phyloP scores from a whole-genome alignment of 352 stramenopile species.

The Heterotrichella gracilis region DNA sequence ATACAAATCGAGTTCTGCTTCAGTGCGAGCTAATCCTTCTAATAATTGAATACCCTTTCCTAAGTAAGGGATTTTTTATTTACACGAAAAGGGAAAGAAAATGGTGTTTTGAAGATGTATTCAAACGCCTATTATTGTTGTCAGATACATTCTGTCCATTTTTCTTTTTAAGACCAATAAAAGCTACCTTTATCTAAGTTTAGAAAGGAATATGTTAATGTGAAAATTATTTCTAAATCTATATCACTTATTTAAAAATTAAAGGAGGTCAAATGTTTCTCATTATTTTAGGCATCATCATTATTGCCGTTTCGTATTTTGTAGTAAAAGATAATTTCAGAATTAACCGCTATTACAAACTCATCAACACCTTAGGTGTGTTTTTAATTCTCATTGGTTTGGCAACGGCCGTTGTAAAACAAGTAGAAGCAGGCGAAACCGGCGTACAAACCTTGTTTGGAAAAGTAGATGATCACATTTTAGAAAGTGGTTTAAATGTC shows the following conservation, averaged over 20 bases:
- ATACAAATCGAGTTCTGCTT: too few species aligned
- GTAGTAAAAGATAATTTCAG: not conserved
- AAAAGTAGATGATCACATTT: slow-evolving; percentile 9
- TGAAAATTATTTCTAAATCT: too few species aligned
- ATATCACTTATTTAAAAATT: not conserved
- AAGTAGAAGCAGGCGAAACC: not conserved
- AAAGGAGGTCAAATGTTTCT: not conserved
- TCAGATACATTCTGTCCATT: too few species aligned
- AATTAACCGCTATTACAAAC: not conserved
- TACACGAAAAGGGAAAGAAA: too few species aligned
- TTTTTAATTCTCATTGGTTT: not conserved
- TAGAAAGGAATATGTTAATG: too few species aligned
- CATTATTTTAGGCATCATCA: slow-evolving; percentile 3
- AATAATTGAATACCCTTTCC: too few species aligned
- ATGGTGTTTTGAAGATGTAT: too few species aligned
- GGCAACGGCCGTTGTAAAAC: not conserved
- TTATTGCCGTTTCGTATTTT: slow-evolving; percentile 4
- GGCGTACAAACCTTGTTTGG: not conserved
- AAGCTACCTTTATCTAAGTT: too few species aligned
- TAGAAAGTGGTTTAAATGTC: not conserved
- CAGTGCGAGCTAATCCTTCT: too few species aligned
- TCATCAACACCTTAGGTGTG: not conserved
- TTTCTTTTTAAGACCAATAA: too few species aligned
- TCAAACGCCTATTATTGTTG: too few species aligned
- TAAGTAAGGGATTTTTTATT: too few species aligned